A percentile compares a stretch with the other conserved stretches of the same genome.
Evolutionary conservation across 2,329 filamentous ascomycete genomes (phyloP).

Genomic region (Lomentospora prolificans): DNA sequence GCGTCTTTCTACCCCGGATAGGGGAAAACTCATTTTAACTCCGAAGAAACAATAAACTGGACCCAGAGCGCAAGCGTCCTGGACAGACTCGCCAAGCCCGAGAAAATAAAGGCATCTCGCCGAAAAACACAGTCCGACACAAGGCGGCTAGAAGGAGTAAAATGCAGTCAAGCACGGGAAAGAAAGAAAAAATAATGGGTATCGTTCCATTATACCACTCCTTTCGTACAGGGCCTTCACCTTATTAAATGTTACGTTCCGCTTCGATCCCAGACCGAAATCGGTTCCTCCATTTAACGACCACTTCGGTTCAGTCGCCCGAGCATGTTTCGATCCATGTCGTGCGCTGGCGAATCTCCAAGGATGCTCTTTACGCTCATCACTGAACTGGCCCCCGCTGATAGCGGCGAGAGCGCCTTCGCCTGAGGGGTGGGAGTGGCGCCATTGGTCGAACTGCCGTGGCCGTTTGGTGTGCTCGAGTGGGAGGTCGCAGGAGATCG

Average conservation of each 20-base stretch:
- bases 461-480: background rate
- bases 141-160: background rate
- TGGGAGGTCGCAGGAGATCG: slow-evolving; percentile 7
- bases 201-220: background rate
- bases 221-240: background rate
- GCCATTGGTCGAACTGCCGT: background rate
- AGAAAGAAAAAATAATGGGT: background rate
- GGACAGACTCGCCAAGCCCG: background rate
- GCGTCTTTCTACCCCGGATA: slow-evolving; percentile 2
- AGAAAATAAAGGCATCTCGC: background rate
- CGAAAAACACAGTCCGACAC: too few species aligned
- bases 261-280: too few species aligned
- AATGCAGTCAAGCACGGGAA: too few species aligned
- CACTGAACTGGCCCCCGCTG: background rate
- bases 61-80: background rate
- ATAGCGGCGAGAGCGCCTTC: background rate
- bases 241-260: background rate
- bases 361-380: slow-evolving; percentile 6
- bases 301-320: background rate
- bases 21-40: background rate
- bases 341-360: background rate
- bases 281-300: background rate
- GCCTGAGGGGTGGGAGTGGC: background rate
- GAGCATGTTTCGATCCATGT: slow-evolving; percentile 7
- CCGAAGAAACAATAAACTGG: background rate